Conservation (phyloP, 2,329 filamentous ascomycete genomes). For the Paraconiothyrium brasiliense region DNA sequence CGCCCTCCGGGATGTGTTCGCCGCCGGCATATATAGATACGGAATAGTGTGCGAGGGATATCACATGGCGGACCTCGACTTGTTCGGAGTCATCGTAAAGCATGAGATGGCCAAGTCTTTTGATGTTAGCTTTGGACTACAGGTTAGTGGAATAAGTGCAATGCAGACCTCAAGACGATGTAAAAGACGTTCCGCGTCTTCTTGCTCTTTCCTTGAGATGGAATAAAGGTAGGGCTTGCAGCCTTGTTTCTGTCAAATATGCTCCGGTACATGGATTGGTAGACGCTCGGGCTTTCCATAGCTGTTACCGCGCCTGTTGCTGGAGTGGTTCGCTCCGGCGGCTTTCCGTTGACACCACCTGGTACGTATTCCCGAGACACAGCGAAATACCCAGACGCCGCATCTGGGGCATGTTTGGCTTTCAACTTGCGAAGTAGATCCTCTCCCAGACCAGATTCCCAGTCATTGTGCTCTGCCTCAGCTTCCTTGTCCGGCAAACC, state of each 20-base stretch:
- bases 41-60: conserved; percentile 87
- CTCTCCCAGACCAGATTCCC: conserved; percentile 10
- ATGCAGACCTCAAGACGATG: conserved; percentile 79
- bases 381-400: conserved; percentile 92
- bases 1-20: conserved; percentile 82
- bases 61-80: conserved; percentile 93
- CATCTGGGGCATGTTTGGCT: conserved; percentile 69
- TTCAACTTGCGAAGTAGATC: conserved; percentile 14
- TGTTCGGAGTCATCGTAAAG: conserved; percentile 96
- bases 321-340: conserved; percentile 79
- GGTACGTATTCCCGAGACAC: conserved; percentile 92
- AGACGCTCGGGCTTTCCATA: conserved; percentile 88
- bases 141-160: neutral
- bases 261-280: conserved; percentile 97
- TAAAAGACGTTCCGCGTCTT: conserved; percentile 90
- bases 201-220: conserved; percentile 62
- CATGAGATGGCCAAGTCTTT: conserved; percentile 84
- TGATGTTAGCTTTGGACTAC: conserved; percentile 19
- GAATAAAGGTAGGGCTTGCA: conserved; percentile 63
- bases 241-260: conserved; percentile 83
- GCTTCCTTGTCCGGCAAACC: neutral
- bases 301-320: conserved; percentile 81
- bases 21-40: conserved; percentile 86
- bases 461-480: conserved; percentile 7
- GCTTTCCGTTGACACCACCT: conserved; percentile 90